These are phyloP conservation scores for Pythium aphanidermatum DNA, from an alignment of 352 stramenopile species.

Conservation along the genomic window DNA sequence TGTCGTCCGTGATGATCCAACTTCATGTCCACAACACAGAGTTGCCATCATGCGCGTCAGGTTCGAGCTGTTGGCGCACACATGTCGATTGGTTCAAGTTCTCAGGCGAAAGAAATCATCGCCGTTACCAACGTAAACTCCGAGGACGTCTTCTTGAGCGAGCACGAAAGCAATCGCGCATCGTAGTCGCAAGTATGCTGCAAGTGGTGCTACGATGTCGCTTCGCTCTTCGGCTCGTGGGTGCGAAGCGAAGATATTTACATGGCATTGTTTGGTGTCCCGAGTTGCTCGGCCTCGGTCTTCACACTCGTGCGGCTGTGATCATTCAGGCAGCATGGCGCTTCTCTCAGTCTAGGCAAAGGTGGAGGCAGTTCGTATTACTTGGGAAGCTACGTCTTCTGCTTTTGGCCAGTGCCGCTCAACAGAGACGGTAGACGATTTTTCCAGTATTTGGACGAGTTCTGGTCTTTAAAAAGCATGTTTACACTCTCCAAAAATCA, in stretches of 20 bases:
- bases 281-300: slow-evolving; percentile 3
- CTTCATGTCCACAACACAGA: slow-evolving; percentile 2
- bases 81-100: too few relatives aligned
- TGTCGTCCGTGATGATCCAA: slow-evolving; percentile 10
- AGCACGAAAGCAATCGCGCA: too few relatives aligned
- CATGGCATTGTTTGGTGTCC: slow-evolving; percentile 1
- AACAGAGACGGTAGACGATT: background rate
- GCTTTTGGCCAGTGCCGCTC: background rate
- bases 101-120: too few relatives aligned
- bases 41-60: too few relatives aligned
- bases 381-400: slow-evolving; percentile 3
- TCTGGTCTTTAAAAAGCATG: background rate
- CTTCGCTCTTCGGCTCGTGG: slow-evolving; percentile 6
- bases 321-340: slow-evolving; percentile 13
- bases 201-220: slow-evolving; percentile 8
- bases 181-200: background rate
- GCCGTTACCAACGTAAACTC: too few relatives aligned
- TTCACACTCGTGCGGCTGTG: slow-evolving; percentile 3
- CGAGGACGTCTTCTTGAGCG: too few relatives aligned
- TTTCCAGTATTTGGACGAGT: background rate
- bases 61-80: too few relatives aligned
- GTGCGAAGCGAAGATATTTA: slow-evolving; percentile 9
- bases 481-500: too few relatives aligned
- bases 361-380: slow-evolving; percentile 9
- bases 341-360: background rate